A percentile compares a stretch with the other conserved stretches of the same genome.
phyloP scores from a whole-genome alignment of 768 basidiomycete genomes.

The Macrolepiota fuliginosa region DNA sequence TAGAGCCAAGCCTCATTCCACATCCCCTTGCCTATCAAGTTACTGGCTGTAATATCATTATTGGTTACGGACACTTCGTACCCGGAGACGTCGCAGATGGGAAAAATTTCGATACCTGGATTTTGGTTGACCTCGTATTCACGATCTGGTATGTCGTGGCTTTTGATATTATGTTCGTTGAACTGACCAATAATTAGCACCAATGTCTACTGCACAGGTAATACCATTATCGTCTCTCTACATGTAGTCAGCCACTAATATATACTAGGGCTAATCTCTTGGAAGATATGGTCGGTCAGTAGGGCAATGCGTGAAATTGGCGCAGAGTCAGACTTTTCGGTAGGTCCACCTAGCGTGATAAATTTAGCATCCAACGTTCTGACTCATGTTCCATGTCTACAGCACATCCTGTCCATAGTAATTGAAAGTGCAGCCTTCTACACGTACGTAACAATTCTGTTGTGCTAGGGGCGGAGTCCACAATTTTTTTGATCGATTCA shows the following conservation, averaged over 20 bases:
- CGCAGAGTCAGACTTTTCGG: not conserved
- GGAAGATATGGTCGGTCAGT: constrained; percentile 7
- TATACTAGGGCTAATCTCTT: constrained; percentile 5
- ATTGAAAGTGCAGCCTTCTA: constrained; percentile 19
- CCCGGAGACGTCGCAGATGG: not conserved
- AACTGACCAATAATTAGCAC: not conserved
- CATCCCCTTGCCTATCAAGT: not conserved
- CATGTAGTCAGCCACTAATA: not conserved
- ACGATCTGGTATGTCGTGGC: constrained; percentile 6
- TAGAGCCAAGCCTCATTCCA: not conserved
- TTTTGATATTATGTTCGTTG: not conserved
- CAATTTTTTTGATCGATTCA: not conserved
- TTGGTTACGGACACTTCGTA: not conserved
- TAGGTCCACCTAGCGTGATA: not conserved
- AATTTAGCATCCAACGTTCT: not conserved
- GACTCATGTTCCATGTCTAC: not conserved
- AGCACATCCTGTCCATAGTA: constrained; percentile 12
- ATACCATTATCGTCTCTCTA: not conserved
- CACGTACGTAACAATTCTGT: constrained; percentile 11
- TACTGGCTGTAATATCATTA: constrained; percentile 1
- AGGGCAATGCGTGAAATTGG: not conserved
- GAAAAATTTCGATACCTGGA: not conserved
- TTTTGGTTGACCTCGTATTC: constrained; percentile 1
- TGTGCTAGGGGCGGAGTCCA: not conserved
- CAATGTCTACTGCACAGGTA: not conserved